These are phyloP conservation scores for Trypanosoma brucei DNA, from an alignment of 208 protist species.

Conservation along the genomic window DNA sequence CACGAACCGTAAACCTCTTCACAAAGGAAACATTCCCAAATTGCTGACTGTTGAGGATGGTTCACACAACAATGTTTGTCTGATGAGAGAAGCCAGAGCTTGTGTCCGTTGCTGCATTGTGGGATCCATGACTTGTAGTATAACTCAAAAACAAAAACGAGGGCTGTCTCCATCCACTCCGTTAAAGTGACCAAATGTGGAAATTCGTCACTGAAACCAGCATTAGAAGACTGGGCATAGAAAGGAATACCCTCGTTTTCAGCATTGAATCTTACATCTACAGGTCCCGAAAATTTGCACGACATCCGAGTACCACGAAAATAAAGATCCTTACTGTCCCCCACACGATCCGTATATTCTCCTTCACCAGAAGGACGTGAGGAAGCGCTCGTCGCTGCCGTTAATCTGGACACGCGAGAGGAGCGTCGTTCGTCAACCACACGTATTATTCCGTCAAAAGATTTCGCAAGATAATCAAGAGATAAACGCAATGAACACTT, in stretches of 20 bases:
- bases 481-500: conserved; percentile 4
- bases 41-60: conserved; percentile 42
- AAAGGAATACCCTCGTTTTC: conserved; percentile 30
- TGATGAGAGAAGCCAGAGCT: conserved; percentile 56
- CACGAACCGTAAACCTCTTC: conserved; percentile 70
- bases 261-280: conserved; percentile 32
- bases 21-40: conserved; percentile 81
- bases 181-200: conserved; percentile 47
- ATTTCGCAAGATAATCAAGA: conserved; percentile 15
- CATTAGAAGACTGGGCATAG: conserved; percentile 21
- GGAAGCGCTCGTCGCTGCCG: not conserved
- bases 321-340: conserved; percentile 30
- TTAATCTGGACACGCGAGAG: not conserved
- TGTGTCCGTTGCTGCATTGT: conserved; percentile 58
- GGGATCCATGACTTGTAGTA: conserved; percentile 64
- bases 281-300: conserved; percentile 18
- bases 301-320: conserved; percentile 34
- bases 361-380: not conserved
- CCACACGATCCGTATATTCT: conserved; percentile 11
- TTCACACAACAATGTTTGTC: conserved; percentile 46
- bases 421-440: conserved; percentile 11
- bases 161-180: conserved; percentile 37
- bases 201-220: conserved; percentile 56
- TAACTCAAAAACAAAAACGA: conserved; percentile 32
- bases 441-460: conserved; percentile 16